Evolutionary conservation across 345 rosid genomes (phyloP), one percentile per base, ranked within the genome.

Genomic region (Durio zibethinus): DNA sequence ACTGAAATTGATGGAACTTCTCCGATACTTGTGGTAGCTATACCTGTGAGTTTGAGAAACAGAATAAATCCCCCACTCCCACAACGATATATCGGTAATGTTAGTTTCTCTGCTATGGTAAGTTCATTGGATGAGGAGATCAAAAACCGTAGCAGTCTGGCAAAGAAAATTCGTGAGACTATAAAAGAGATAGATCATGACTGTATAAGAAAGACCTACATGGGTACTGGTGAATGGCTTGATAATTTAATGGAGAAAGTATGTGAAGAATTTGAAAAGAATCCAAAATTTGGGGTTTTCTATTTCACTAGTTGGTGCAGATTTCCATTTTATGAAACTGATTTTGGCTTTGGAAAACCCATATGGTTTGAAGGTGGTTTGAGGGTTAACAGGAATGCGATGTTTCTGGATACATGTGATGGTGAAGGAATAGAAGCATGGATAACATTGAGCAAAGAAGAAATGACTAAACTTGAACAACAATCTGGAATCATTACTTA

Each of bases 311-410:
- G 82, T 33, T 80, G 82, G 75, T 82, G 83, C 25, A 75, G 64
- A 42, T 79, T 77, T 43, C 83, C 79, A 57, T 71, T 79, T 10
- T 74, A 77, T 7, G 80, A 80, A 7, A 63, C 79, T 53, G 81
- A 82, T 72, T 80, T 82, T 61, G 81, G 87, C 18, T 78, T 82
- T 79, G 82, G 79, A 56, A 85, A 54, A n/a, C 83, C 83, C 1
- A 43, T 50, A 2, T 71, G 87, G 81, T 59, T 50, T 15, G 61
- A 74, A 33, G 74, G 57, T 21, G 76, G 72, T 2, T 10, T 71
- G 3, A 62, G 43, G 36, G 23, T n/a, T 66, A 62, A 79, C 14
- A 48, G 73, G 20, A 14, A 3, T 48, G 53, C 53, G 0, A 36
- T 18, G 72, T 36, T 57, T 5, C 7, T 78, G 5, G 85, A 80